Evolutionary conservation across 768 basidiomycete species (phyloP).

Genomic region (Tricholomella constricta): DNA sequence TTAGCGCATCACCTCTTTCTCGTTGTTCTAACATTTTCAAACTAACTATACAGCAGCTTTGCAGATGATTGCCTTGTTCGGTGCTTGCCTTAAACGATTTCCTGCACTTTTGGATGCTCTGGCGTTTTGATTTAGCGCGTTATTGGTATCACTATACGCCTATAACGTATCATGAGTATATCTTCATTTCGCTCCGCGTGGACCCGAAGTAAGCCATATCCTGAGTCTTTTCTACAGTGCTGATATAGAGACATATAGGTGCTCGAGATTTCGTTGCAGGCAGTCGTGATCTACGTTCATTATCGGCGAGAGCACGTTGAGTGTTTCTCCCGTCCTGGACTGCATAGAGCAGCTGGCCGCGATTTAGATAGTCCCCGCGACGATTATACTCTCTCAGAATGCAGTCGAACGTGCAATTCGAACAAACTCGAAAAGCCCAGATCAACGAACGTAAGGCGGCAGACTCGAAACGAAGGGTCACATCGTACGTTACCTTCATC

Average conservation of each 20-base stretch:
- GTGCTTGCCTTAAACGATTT: conserved; percentile 46
- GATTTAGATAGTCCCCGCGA: conserved; percentile 41
- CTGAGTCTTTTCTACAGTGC: no score
- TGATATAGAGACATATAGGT: conserved; percentile 29
- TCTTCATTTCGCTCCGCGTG: no score
- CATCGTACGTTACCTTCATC: conserved; percentile 43
- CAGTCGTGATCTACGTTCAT: conserved; percentile 53
- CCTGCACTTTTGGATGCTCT: conserved; percentile 43
- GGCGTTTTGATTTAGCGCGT: conserved; percentile 24
- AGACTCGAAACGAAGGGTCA: conserved; percentile 65
- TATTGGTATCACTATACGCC: no score
- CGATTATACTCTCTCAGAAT: conserved; percentile 38
- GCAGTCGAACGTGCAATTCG: conserved; percentile 21
- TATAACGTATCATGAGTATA: no score
- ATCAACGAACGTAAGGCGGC: conserved; percentile 56
- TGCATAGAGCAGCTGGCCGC: conserved; percentile 18
- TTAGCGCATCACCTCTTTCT: no score
- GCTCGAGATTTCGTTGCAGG: conserved; percentile 49
- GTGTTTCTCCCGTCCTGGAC: conserved; percentile 27
- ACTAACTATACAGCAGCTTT: conserved; percentile 26
- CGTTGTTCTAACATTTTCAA: no score
- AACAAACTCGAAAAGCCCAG: conserved; percentile 51
- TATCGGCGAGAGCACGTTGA: conserved; percentile 32
- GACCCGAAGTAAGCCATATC: no score
- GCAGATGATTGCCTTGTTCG: conserved; percentile 55